Evolutionary conservation across 441 rosid genomes (phyloP), one percentile per base, ranked within the genome.

Genomic region (Brassica hybrid): DNA sequence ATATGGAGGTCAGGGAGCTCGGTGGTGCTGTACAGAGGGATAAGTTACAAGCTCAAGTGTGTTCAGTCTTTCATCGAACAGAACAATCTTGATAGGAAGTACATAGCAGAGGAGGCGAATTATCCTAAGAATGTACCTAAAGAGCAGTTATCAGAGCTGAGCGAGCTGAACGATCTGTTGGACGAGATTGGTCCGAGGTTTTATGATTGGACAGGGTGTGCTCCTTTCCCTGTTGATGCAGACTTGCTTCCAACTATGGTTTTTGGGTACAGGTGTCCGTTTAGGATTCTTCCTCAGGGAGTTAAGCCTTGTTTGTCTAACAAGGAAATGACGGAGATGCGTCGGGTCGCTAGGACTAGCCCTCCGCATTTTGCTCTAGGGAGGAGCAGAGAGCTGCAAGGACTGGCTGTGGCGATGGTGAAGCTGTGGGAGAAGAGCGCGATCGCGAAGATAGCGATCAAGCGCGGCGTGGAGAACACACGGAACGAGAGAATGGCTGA

Each of bases 321-420:
- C 80, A 76, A 43, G 50, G 93, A 91, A 79, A 87, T 83, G 84
- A 94, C 98, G 21, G 63, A 34, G 59, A 82, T 88, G 63, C 96
- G 97, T 27, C 84, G 90, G 78, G 81, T 89, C 30, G 92, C 97
- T 52, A 88, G 97, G 80, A 81, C 71, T 56, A 75, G 77, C 69
- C 91, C 98, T 48, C 96, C 98, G 17, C 98, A 94, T 82, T 94
- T 92, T 86, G 97, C 92, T 71, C 80, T 94, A 94, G 98, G 97
- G 41, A 91, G 97, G 85, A 92, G 82, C 86, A 86, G 93, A 76
- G 89, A 86, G 65, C 85, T 94, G 64, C 96, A 94, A 80, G 98
- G 97, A 71, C 83, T 94, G 67, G 98, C 98, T 18, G 83, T 73
- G 72, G 95, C 98, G 57, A 91, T 94, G 84, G 88, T 84, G 72